Percentiles rank a stretch among this genome's conserved stretches.
Conservation (phyloP, 169 alveolate species). For the Cyclospora cayetanensis region DNA sequence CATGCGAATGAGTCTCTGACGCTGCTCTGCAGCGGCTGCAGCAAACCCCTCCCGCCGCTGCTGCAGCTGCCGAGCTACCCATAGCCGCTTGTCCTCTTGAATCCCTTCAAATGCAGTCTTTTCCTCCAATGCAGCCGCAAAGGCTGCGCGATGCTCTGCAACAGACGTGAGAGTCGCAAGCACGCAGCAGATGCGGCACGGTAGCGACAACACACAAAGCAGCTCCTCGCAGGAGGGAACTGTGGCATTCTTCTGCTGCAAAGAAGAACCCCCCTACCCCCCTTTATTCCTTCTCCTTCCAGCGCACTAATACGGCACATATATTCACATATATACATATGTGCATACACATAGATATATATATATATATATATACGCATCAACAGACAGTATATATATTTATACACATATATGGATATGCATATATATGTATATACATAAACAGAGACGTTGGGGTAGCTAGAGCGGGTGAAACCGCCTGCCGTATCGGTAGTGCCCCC, state of each 20-base stretch:
- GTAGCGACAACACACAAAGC: not conserved
- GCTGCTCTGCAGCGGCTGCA: constrained; percentile 32
- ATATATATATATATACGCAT: not conserved
- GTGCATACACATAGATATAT: not conserved
- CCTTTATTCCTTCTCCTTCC: too few relatives aligned
- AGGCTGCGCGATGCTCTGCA: constrained; percentile 59
- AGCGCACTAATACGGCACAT: too few relatives aligned
- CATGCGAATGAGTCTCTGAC: not conserved
- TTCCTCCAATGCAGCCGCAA: constrained; percentile 54
- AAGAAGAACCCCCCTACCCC: not conserved
- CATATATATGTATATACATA: too few relatives aligned
- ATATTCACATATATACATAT: not conserved
- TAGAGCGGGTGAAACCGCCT: not conserved
- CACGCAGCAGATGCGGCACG: too few relatives aligned
- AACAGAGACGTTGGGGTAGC: not conserved
- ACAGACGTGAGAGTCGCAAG: too few relatives aligned
- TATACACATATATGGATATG: not conserved
- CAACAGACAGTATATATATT: not conserved
- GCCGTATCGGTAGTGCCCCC: not conserved
- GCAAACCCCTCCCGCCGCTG: constrained; percentile 41
- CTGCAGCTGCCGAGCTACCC: constrained; percentile 38
- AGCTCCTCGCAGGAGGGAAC: not conserved
- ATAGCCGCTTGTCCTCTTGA: constrained; percentile 13
- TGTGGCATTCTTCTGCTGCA: not conserved
- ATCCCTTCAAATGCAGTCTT: constrained; percentile 34